These are phyloP conservation scores for Agaricus subrufescens DNA, from an alignment of 768 basidiomycete genomes.

Conservation along the genomic window DNA sequence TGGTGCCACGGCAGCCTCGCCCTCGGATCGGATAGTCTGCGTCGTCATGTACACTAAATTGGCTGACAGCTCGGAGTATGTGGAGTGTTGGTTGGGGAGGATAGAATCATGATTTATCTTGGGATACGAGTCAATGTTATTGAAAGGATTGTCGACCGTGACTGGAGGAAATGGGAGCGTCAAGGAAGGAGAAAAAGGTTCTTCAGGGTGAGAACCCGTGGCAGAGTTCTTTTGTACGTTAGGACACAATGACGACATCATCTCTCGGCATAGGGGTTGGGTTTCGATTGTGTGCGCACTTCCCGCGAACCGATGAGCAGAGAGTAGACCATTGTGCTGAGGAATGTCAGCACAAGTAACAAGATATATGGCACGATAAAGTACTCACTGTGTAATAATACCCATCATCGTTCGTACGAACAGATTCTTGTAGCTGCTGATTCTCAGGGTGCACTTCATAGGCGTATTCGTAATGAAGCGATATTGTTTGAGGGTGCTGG, in stretches of 20 bases:
- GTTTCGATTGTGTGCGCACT: background rate
- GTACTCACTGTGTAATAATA: background rate
- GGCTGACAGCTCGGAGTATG: conserved; percentile 8
- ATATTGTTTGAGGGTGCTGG: background rate
- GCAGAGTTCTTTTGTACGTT: background rate
- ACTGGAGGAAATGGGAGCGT: background rate
- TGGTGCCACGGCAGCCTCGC: background rate
- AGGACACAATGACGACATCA: background rate
- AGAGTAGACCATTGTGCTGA: too few species aligned
- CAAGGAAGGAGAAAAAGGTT: background rate
- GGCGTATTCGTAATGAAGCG: background rate
- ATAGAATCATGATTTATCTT: background rate
- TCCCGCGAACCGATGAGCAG: background rate
- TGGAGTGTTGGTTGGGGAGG: conserved; percentile 1
- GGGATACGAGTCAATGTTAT: background rate
- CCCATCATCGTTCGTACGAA: too few species aligned
- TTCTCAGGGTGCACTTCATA: background rate
- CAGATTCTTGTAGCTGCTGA: too few species aligned
- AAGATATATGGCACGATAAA: background rate
- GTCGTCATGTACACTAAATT: conserved; percentile 4
- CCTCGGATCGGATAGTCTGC: background rate
- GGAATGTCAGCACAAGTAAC: background rate
- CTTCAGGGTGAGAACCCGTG: background rate
- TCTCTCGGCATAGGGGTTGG: background rate
- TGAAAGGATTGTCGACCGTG: background rate